Conservation (phyloP, 805 yeast genomes). For the Candida alai region DNA sequence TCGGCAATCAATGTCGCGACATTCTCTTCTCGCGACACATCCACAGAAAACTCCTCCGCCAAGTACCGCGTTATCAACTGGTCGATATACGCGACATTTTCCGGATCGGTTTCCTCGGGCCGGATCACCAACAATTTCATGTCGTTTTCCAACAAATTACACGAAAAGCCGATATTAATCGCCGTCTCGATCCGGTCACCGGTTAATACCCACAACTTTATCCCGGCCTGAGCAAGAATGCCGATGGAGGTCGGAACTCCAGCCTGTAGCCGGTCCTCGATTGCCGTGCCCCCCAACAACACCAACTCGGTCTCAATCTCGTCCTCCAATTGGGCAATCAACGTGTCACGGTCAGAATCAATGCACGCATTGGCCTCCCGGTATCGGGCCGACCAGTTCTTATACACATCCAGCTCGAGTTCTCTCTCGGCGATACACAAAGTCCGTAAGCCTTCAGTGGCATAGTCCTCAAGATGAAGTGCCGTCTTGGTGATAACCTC, state of each 20-base stretch:
- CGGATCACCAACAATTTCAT: slow-evolving; percentile 68
- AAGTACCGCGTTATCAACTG: slow-evolving; percentile 45
- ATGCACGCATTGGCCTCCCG: slow-evolving; percentile 55
- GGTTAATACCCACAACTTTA: slow-evolving; percentile 78
- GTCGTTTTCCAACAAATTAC: slow-evolving; percentile 61
- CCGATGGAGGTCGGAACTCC: slow-evolving; percentile 77
- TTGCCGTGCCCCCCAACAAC: slow-evolving; percentile 75
- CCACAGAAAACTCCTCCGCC: slow-evolving; percentile 42
- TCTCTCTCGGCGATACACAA: slow-evolving; percentile 63
- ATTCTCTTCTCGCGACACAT: slow-evolving; percentile 27
- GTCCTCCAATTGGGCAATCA: slow-evolving; percentile 50
- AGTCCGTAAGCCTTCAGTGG: slow-evolving; percentile 76
- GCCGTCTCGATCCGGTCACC: slow-evolving; percentile 85
- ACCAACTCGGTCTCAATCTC: slow-evolving; percentile 56
- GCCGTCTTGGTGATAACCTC: slow-evolving; percentile 54
- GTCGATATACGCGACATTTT: slow-evolving; percentile 33
- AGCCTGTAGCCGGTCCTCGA: slow-evolving; percentile 73
- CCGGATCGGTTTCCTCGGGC: slow-evolving; percentile 54
- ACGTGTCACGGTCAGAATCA: slow-evolving; percentile 54
- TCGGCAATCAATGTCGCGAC: slow-evolving; percentile 37
- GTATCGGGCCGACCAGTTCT: slow-evolving; percentile 53
- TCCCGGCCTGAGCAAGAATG: slow-evolving; percentile 64
- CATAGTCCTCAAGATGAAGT: slow-evolving; percentile 60
- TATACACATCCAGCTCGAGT: slow-evolving; percentile 42
- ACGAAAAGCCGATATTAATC: slow-evolving; percentile 76